Evolutionary conservation across 257 asterid species (phyloP), one percentile per base, ranked within the genome.

Genomic region (Schizonepeta tenuifolia): DNA sequence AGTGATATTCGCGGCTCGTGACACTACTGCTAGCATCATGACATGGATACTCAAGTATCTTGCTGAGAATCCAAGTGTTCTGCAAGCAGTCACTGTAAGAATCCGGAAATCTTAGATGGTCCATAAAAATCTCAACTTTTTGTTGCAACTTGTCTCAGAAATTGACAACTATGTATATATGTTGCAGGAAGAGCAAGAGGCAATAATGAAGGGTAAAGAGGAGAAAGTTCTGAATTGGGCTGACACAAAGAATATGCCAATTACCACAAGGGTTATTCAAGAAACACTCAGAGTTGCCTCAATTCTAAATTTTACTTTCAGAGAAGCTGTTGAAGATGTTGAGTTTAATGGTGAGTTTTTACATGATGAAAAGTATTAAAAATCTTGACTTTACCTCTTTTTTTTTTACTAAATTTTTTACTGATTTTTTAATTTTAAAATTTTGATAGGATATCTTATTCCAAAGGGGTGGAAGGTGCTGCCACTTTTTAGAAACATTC

Each of bases 381-480:
- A 28, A 28, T 1, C 20, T 28, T 54, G 7, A 38, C 43, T 36
- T 28, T 9, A n/a, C n/a, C n/a, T 3, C 56, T 47, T 21, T 2
- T 3, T 3, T 43, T 43, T 43, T 43, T 8, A 8, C 64, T 26
- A 18, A 18, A 22, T 47, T 40, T 58, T 43, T 61, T 35, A 26
- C 56, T 77, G 36, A 63, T 9, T 7, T 10, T 1, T 47, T 20
- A n/a, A 1, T 62, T 6, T 63, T 2, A 9, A 65, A 8, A 18
- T 58, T 70, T 44, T 56, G 54, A 75, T 81, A 91, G 97, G 96
- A 40, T 93, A 90, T 61, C 71, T 85, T 20, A 93, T 93, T 70
- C 98, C 96, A 28, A 91, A 89, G 83, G 98, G 98, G 72, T 94
- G 98, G 98, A 94, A 94, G 81, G 98, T 94, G 3, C 72, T 94